Conservation (phyloP, 495 filamentous ascomycete genomes). For the Pyronema domesticum region DNA sequence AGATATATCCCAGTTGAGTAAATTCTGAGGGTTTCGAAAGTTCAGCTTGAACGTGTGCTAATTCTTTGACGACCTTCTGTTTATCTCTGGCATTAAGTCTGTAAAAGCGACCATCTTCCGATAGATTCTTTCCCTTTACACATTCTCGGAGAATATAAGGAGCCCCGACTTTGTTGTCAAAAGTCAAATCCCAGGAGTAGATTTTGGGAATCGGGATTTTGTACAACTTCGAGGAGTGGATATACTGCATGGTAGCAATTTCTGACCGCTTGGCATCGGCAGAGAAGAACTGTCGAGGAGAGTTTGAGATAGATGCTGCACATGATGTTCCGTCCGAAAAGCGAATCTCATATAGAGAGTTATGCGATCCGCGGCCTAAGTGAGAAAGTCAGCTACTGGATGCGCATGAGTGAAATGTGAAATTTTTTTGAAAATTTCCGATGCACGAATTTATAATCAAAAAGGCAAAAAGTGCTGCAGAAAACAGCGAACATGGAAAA, state of each 20-base stretch:
- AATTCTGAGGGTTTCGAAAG: constrained; percentile 24
- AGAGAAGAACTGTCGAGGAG: constrained; percentile 21
- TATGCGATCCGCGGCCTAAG: constrained; percentile 24
- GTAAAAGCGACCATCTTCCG: constrained; percentile 22
- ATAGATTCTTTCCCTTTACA: constrained; percentile 21
- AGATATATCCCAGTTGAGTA: constrained; percentile 22
- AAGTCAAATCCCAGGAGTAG: constrained; percentile 20
- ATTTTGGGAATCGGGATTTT: constrained; percentile 21
- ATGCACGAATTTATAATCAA: not conserved
- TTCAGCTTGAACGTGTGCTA: constrained; percentile 21
- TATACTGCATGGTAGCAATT: constrained; percentile 25
- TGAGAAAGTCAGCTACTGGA: not conserved
- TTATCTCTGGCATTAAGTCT: constrained; percentile 13
- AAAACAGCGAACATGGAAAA: not conserved
- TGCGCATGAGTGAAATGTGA: not conserved
- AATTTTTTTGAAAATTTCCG: constrained; percentile 1
- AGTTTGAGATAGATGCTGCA: constrained; percentile 24
- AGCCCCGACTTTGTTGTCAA: constrained; percentile 22
- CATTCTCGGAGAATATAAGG: constrained; percentile 23
- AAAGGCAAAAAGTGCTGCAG: not conserved
- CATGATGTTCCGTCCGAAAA: constrained; percentile 22
- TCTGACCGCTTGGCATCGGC: constrained; percentile 21
- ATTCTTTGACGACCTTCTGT: constrained; percentile 21
- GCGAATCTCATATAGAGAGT: constrained; percentile 20
- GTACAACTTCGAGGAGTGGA: constrained; percentile 18